These are phyloP conservation scores for Alloteropsis semialata DNA, from an alignment of 176 grass and related monocot genomes.

Conservation along the genomic window DNA sequence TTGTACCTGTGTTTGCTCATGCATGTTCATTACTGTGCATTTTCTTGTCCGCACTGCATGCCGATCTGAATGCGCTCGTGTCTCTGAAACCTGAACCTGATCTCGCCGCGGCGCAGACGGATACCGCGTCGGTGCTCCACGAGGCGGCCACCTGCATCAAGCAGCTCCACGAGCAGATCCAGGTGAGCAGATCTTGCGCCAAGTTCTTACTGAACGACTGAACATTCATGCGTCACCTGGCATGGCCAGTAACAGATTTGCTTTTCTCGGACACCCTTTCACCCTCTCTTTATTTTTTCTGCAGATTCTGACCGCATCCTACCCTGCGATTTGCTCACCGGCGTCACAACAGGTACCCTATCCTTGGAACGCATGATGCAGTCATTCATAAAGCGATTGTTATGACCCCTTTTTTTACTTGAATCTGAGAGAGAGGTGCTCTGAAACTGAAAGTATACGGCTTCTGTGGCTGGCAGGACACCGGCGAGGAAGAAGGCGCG, in stretches of 20 bases:
- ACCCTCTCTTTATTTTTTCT: neutral
- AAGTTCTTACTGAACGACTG: neutral
- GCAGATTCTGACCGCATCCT: conserved; percentile 44
- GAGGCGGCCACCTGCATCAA: conserved; percentile 64
- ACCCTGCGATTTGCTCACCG: conserved; percentile 14
- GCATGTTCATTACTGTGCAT: neutral
- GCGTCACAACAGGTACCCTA: conserved; percentile 15
- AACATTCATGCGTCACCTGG: neutral
- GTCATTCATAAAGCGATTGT: neutral
- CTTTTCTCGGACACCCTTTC: neutral
- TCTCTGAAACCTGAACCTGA: conserved; percentile 10
- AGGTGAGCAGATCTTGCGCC: conserved; percentile 15
- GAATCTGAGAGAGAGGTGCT: neutral
- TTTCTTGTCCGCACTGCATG: neutral
- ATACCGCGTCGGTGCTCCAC: conserved; percentile 76
- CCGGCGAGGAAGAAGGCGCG: neutral
- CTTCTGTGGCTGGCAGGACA: neutral
- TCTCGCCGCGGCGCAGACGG: conserved; percentile 41
- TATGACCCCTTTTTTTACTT: neutral
- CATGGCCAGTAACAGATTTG: neutral
- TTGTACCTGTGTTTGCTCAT: neutral
- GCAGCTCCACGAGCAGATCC: conserved; percentile 62
- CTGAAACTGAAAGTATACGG: neutral
- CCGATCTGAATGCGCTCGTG: neutral
- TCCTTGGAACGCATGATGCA: neutral